Base-by-base conservation (phyloP, 2,329 filamentous ascomycete genomes). In the Thermomyces lanuginosus region DNA sequence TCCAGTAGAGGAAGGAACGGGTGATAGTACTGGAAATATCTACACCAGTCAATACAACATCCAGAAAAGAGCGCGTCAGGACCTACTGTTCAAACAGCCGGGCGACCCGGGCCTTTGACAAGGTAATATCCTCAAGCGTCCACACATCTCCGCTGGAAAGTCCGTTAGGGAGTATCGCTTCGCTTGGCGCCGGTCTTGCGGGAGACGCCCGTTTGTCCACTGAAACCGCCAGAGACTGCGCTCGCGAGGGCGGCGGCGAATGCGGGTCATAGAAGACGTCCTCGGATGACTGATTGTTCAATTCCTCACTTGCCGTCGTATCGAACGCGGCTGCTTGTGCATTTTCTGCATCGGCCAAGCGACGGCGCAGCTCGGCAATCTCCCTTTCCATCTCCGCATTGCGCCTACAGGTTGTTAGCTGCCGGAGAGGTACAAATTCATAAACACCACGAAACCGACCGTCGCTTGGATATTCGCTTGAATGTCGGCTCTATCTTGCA, bases 401-500 rank as follows among this genome's bases (percentile, higher is more conserved):
- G 60, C 69, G 55, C 35, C 69, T 73, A 30, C 25, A 14, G 26
- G 6, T 14, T 21, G 11, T 18, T 6, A 26, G n/a, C 17, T 14
- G 17, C 10, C n/a, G 4, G 2, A 5, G 15, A 7, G 11, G 6
- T 10, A 21, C 6, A 21, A 12, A 11, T 7, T 16, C 8, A 21
- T 18, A 5, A 20, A 10, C 4, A 21, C 7, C 22, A n/a, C n/a
- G 11, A 26, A n/a, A 21, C 30, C 8, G n/a, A 54, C 51, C 49
- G 51, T 42, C 71, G 58, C 51, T 75, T 74, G 26, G 69, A 72
- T 18, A 74, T 60, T 33, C 72, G 63, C 53, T 72, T 74, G 54
- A 76, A 76, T 42, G 69, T 68, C 35, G 67, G 64, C 39, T 74
- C 69, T 42, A 76, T 70, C 41, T 69, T 68, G 53, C 71, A 76